Evolutionary conservation across 2,329 filamentous ascomycete species (phyloP), one percentile per base, ranked within the genome.

Genomic region (Fusarium sp.): DNA sequence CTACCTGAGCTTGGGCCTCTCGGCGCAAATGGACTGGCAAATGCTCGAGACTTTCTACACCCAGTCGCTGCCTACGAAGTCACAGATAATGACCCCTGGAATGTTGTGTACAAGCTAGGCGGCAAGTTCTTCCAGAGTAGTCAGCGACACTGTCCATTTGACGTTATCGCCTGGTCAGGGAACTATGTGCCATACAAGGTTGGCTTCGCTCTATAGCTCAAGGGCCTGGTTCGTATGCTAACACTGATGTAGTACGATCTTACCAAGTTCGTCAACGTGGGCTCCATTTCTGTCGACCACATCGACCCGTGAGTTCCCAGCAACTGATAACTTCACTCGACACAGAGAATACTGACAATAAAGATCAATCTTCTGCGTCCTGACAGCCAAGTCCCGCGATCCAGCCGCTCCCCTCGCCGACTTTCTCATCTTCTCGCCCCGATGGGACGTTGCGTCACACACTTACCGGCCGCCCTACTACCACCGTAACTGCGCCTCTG

Each of bases 161-260:
- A 92, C 69, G 90, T 92, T 2, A 88, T 92, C 1, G 90, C 89
- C 3, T 92, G 90, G 90, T 89, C 91, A 70, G 90, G 90, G 28
- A 89, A 88, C 60, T 91, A 91, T 75, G 88, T 89, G 56, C 86
- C 86, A 0, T 87, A 84, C 78, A 88, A 88, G 77, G 23, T 23
- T 4, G 4, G 23, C 23, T 23, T 23, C 23, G 23, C 23, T 3
- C 23, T 23, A 4, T 23, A 23, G 5, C 23, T 4, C 23, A 23
- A 23, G 23, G 5, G 23, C 23, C 4, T 5, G 3, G 3, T 23
- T 5, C 3, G 23, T 23, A 23, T 23, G 23, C 23, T 23, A 5
- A 23, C 23, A 23, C 23, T 23, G 3, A 23, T 5, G 23, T 23
- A 23, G 23, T 88, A 88, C 76, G 86, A 86, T 60, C 77, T 88